Base-by-base conservation (phyloP, 1,284 basidiomycete genomes). In the Leccinum fuscescens region DNA sequence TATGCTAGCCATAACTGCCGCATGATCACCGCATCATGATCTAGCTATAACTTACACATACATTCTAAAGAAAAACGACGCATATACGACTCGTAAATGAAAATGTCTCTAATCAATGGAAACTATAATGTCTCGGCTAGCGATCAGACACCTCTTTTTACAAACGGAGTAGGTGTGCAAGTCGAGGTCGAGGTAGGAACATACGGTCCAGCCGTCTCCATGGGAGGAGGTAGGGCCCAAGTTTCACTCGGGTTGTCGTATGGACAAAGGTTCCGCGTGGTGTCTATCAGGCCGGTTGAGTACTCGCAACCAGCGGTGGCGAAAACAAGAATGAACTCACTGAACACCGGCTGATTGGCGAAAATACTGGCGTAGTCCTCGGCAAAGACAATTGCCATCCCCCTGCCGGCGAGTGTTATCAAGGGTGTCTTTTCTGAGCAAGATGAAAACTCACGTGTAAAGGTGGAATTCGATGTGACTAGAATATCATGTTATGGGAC, bases 391-490 rank as follows among this genome's bases (percentile, higher is more conserved):
- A 65, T 51, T 4, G 64, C 57, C 64, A 66, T 66, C 6, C 64
- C 61, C 17, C 57, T 66, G 20, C 12, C 8, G 31, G 5, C 7
- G 20, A 15, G n/a, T 39, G 27, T 56, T 6, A 57, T 35, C 31
- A 35, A 46, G 8, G 6, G 17, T 42, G 22, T 22, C 22, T 7
- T 14, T 14, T 20, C 31, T 12, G 17, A 17, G 14, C 12, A 22
- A 27, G 15, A n/a, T 17, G 20, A 15, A 4, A 29, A 42, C 69
- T 57, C 50, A 69, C 71, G 55, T 33, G 29, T 67, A 64, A 27
- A 74, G 62, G 61, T 74, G 73, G 61, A 66, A 69, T 50, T 74
- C 69, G 27, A 67, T 63, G 49, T 72, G 71, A 49, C 70, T 67
- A 39, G 46, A 33, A 35, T 8, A 24, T 11, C 42, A 22, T 9